Evolutionary conservation across 768 basidiomycete species (phyloP), one percentile per base, ranked within the genome.

Genomic region (Suillus variegatus): DNA sequence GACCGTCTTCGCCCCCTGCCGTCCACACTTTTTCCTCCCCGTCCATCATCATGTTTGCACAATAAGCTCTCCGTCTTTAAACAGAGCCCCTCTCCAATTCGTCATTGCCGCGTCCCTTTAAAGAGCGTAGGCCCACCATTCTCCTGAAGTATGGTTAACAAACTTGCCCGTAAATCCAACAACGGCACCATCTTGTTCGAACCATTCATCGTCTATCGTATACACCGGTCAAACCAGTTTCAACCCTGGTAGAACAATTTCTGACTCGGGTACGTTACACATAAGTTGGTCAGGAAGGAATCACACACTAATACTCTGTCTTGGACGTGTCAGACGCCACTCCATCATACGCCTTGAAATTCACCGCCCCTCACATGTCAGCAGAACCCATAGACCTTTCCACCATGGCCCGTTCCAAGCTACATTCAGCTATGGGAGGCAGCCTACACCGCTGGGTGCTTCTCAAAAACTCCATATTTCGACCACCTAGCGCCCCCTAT

Each of bases 121-220:
- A 69, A 66, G 71, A 70, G 69, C 68, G 65, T 68, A 67, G 75
- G 73, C 74, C 75, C 67, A 65, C 68, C 66, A 58, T 68, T 66
- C 74, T 69, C 69, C 74, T 69, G 71, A 77, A 85, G 77, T 83
- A 94, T 93, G 92, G 89, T 92, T 84, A 88, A 92, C 82, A 91
- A 88, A 87, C 87, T 88, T 76, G 82, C 87, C 75, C 90, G 89
- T 71, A 88, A 83, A 79, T 88, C 89, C 75, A 90, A 88, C 84
- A 89, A 92, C 90, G 91, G 92, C 83, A 89, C 90, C 79, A 85
- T 92, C 66, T 86, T 92, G 75, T 93, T 93, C 78, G 91, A 92
- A 82, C 92, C 92, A 67, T 88, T 90, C 82, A 89, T 92, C 79
- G 91, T 92, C 78, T 87, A 92, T 79, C 92, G 92, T 78, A 93